Percentiles rank a stretch among this genome's conserved stretches.
phyloP scores from a whole-genome alignment of 805 yeast genomes.

The Cyberlindnera mrakii region DNA sequence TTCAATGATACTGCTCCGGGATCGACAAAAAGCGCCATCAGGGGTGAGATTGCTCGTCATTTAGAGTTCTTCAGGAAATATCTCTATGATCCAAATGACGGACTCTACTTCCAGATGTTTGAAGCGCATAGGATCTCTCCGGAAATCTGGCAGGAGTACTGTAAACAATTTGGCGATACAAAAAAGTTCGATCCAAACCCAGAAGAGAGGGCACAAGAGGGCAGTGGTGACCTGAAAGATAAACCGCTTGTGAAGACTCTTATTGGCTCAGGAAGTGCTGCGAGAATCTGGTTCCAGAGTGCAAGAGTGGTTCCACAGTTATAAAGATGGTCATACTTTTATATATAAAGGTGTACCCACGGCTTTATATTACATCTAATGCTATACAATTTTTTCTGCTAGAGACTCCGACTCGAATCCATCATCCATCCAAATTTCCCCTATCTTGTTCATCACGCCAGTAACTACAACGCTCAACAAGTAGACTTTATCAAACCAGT shows the following conservation, averaged over 20 bases:
- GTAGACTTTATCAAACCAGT: slow-evolving; percentile 36
- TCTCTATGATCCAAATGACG: slow-evolving; percentile 51
- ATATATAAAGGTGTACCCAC: background rate
- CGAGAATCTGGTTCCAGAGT: slow-evolving; percentile 62
- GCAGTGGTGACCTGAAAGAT: slow-evolving; percentile 29
- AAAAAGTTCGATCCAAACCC: slow-evolving; percentile 43
- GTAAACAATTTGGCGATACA: slow-evolving; percentile 47
- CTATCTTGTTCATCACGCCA: slow-evolving; percentile 13
- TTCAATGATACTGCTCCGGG: slow-evolving; percentile 36
- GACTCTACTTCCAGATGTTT: slow-evolving; percentile 52
- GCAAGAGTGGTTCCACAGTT: slow-evolving; percentile 46
- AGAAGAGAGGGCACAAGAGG: slow-evolving; percentile 44
- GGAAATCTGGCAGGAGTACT: slow-evolving; percentile 45
- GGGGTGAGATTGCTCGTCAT: slow-evolving; percentile 45
- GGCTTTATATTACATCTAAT: background rate
- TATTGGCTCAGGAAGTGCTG: slow-evolving; percentile 63
- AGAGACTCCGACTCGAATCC: slow-evolving; percentile 17
- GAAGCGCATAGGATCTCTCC: slow-evolving; percentile 50
- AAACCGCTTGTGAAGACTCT: slow-evolving; percentile 42
- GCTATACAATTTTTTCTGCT: slow-evolving; percentile 6
- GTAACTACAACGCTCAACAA: slow-evolving; percentile 28
- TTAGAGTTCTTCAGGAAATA: slow-evolving; percentile 51
- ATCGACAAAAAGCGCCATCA: slow-evolving; percentile 25
- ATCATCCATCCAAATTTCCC: slow-evolving; percentile 19
- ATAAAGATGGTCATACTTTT: background rate